A percentile compares a stretch with the other conserved stretches of the same genome.
Evolutionary conservation across 331 rosid species (phyloP).

Genomic region (Cydonia oblonga): DNA sequence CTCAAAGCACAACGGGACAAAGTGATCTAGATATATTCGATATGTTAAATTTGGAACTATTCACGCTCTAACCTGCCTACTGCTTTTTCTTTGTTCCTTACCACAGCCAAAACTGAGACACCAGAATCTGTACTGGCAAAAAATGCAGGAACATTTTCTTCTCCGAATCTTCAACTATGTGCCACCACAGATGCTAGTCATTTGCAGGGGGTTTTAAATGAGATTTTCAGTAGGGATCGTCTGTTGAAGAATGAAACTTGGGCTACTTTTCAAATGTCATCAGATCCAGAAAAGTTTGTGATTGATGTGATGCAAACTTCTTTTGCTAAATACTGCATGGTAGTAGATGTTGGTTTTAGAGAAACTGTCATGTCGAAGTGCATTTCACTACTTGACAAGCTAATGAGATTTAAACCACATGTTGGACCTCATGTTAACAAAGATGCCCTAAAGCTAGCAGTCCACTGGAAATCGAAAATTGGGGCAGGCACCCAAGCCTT

Average conservation of each 20-base stretch:
- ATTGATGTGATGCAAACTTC: slow-evolving; percentile 26
- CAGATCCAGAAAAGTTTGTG: slow-evolving; percentile 43
- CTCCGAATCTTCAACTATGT: slow-evolving; percentile 10
- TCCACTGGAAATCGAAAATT: slow-evolving; percentile 29
- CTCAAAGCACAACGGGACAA: neutral
- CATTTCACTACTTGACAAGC: slow-evolving; percentile 22
- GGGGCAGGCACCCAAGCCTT: slow-evolving; percentile 11
- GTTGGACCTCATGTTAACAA: slow-evolving; percentile 26
- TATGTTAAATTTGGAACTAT: neutral
- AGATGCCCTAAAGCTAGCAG: slow-evolving; percentile 43
- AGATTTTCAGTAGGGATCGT: slow-evolving; percentile 12
- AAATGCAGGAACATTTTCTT: neutral
- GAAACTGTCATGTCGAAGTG: slow-evolving; percentile 12
- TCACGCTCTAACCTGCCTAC: neutral
- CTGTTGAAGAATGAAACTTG: slow-evolving; percentile 15
- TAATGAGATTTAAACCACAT: slow-evolving; percentile 30
- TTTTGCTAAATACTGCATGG: slow-evolving; percentile 12
- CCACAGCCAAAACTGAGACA: slow-evolving; percentile 8
- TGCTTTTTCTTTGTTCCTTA: neutral
- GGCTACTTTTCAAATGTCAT: slow-evolving; percentile 19
- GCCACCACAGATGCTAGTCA: slow-evolving; percentile 10
- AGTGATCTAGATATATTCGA: neutral
- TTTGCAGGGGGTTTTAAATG: slow-evolving; percentile 11
- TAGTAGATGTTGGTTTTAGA: slow-evolving; percentile 1
- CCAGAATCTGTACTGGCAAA: slow-evolving; percentile 9